A percentile compares a stretch with the other conserved stretches of the same genome.
phyloP scores from a whole-genome alignment of 805 yeast genomes.

The Cyberlindnera maclurae region DNA sequence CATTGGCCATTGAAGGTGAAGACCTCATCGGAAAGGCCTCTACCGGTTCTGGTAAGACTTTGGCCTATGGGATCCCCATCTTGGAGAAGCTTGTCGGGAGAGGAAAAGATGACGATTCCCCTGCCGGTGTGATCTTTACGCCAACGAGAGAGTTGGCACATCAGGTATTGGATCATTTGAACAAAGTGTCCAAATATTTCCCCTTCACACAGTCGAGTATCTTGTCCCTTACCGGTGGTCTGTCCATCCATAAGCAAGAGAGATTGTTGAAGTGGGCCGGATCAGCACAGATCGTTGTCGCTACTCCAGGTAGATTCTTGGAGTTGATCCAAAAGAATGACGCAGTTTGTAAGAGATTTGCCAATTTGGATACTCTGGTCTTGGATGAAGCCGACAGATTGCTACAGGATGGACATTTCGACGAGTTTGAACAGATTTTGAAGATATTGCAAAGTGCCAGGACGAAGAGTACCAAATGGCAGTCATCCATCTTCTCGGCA shows the following conservation, averaged over 20 bases:
- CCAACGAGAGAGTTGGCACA: conserved; percentile 97
- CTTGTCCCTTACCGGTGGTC: conserved; percentile 86
- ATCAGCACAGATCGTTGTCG: conserved; percentile 73
- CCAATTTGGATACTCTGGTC: conserved; percentile 46
- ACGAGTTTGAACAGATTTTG: conserved; percentile 78
- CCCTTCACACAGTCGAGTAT: conserved; percentile 51
- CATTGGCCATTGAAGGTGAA: conserved; percentile 60
- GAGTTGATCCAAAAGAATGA: conserved; percentile 68
- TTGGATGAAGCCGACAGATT: conserved; percentile 95
- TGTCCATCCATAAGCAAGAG: conserved; percentile 89
- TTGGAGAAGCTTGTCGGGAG: conserved; percentile 50
- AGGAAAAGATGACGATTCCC: conserved; percentile 29
- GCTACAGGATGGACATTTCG: conserved; percentile 93
- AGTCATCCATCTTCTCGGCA: conserved; percentile 91
- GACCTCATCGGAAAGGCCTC: conserved; percentile 95
- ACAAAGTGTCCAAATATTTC: conserved; percentile 42
- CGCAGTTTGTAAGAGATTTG: conserved; percentile 32
- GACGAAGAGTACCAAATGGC: conserved; percentile 47
- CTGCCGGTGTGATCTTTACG: conserved; percentile 76
- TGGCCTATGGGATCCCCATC: conserved; percentile 92
- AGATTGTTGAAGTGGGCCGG: conserved; percentile 59
- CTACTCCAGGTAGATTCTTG: conserved; percentile 91
- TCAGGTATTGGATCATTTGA: conserved; percentile 81
- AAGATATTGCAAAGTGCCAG: conserved; percentile 51
- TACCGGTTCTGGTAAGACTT: conserved; percentile 96